These are phyloP conservation scores for Neonothopanus nambi DNA, from an alignment of 1,284 basidiomycete genomes.

Conservation along the genomic window DNA sequence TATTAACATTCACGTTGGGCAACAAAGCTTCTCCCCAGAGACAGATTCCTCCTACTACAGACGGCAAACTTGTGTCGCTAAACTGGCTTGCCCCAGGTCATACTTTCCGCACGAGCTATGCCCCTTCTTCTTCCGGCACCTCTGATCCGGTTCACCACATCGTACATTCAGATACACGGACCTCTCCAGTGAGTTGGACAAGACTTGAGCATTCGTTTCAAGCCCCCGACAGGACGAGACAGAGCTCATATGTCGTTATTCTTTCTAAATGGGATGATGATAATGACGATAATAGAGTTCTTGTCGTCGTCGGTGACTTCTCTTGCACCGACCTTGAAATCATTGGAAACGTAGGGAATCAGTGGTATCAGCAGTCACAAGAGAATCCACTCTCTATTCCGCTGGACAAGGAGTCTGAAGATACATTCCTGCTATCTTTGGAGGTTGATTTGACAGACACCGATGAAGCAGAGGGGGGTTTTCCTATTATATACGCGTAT, in stretches of 20 bases:
- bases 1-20: conserved; percentile 67
- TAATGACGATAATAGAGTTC: conserved; percentile 34
- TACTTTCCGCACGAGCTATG: conserved; percentile 71
- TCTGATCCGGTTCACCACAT: conserved; percentile 63
- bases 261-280: conserved; percentile 70
- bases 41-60: conserved; percentile 58
- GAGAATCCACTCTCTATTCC: conserved; percentile 80
- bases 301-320: conserved; percentile 72
- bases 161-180: conserved; percentile 60
- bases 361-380: conserved; percentile 72
- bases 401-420: conserved; percentile 67
- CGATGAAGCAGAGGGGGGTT: conserved; percentile 45
- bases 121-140: conserved; percentile 26
- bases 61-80: conserved; percentile 53
- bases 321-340: conserved; percentile 78
- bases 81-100: conserved; percentile 74
- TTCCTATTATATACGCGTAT: conserved; percentile 76
- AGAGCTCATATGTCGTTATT: conserved; percentile 53
- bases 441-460: conserved; percentile 69
- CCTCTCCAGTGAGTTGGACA: conserved; percentile 48
- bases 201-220: conserved; percentile 55
- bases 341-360: conserved; percentile 50
- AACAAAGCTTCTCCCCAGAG: conserved; percentile 58
- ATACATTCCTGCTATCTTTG: conserved; percentile 71
- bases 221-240: conserved; percentile 48